Evolutionary conservation across 192 early-diverging fungal genomes (phyloP).

Genomic region (Rhizophlyctis rosea): DNA sequence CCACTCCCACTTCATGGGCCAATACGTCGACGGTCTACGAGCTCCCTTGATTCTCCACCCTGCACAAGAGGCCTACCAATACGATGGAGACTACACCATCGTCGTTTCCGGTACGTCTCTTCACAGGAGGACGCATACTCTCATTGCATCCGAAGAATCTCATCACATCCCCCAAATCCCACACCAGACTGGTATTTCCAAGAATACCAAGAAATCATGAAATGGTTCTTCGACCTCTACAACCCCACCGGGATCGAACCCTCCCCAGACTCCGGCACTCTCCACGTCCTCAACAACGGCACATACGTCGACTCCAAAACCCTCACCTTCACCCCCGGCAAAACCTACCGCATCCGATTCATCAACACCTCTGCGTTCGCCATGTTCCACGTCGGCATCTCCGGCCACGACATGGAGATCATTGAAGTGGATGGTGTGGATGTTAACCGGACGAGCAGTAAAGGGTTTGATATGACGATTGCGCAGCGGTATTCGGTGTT

Average conservation of each 20-base stretch:
- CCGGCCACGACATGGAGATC: constrained; percentile 72
- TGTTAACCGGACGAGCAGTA: constrained; percentile 51
- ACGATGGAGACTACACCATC: constrained; percentile 36
- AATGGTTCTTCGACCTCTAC: constrained; percentile 52
- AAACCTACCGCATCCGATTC: constrained; percentile 79
- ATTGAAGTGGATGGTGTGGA: constrained; percentile 80
- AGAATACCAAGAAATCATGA: constrained; percentile 40
- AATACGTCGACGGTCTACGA: constrained; percentile 79
- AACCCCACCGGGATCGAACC: constrained; percentile 58
- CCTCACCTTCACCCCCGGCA: constrained; percentile 65
- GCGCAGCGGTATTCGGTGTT: constrained; percentile 82
- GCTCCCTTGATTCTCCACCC: constrained; percentile 26
- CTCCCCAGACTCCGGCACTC: constrained; percentile 63
- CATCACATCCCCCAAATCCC: constrained; percentile 70
- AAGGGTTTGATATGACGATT: constrained; percentile 59
- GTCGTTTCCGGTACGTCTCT: constrained; percentile 65
- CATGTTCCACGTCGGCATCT: constrained; percentile 75
- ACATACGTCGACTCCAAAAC: background rate
- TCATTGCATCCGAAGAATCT: constrained; percentile 62
- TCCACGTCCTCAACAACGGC: constrained; percentile 36
- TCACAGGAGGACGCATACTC: constrained; percentile 70
- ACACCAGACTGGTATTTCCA: constrained; percentile 33
- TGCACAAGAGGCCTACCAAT: constrained; percentile 2
- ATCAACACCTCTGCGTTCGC: constrained; percentile 78
- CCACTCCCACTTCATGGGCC: constrained; percentile 63